Evolutionary conservation across 306 rosid species (phyloP).

Genomic region (Senna siamea): DNA sequence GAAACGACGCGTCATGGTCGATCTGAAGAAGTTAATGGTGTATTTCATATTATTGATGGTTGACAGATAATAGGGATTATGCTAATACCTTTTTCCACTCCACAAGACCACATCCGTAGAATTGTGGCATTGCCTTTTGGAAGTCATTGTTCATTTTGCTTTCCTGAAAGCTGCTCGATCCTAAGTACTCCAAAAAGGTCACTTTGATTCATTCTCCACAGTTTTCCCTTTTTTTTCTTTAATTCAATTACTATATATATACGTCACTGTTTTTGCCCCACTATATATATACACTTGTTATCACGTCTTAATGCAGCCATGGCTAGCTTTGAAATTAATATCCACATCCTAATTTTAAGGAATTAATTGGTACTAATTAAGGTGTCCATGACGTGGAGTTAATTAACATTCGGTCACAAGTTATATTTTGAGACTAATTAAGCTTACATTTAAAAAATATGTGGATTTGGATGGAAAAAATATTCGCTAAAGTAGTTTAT

Average conservation of each 20-base stretch:
- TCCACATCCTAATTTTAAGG: too few relatives aligned
- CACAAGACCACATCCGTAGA: not conserved
- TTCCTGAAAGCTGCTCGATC: constrained; percentile 34
- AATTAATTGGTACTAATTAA: too few relatives aligned
- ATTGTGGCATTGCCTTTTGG: constrained; percentile 35
- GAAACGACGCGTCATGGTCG: constrained; percentile 42
- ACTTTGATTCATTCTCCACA: constrained; percentile 36
- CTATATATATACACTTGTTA: not conserved
- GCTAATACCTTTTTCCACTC: constrained; percentile 38
- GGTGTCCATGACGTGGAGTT: too few relatives aligned
- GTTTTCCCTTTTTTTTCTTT: constrained; percentile 32
- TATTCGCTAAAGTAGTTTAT: too few relatives aligned
- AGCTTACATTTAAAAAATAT: too few relatives aligned
- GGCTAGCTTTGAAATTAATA: too few relatives aligned
- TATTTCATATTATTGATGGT: not conserved
- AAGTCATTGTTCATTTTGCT: constrained; percentile 33
- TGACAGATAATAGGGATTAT: constrained; percentile 6
- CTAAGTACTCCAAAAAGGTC: constrained; percentile 29
- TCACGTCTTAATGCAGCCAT: too few relatives aligned
- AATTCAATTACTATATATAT: too few relatives aligned
- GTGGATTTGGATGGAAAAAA: too few relatives aligned
- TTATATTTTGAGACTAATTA: too few relatives aligned
- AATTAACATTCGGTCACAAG: too few relatives aligned
- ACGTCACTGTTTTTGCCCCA: constrained; percentile 41
- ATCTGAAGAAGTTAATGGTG: constrained; percentile 40